phyloP scores from a whole-genome alignment of 1,284 basidiomycete genomes.

The Malassezia arunalokei region DNA sequence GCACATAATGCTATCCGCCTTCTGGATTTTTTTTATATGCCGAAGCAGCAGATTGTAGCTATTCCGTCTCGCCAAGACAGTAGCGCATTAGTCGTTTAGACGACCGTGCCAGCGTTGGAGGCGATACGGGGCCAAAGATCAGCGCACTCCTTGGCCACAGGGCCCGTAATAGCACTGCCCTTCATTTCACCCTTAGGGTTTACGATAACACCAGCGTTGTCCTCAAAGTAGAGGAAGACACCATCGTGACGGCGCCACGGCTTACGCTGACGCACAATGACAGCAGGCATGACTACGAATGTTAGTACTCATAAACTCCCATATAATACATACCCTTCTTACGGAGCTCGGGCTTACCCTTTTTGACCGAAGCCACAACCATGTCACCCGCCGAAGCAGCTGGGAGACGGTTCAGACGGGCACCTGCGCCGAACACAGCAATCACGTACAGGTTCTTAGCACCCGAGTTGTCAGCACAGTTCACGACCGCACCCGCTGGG shows the following conservation, averaged over 20 bases:
- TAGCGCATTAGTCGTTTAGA: constrained; percentile 49
- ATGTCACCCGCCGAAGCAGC: constrained; percentile 97
- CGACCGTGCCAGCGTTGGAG: constrained; percentile 95
- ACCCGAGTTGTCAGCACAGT: constrained; percentile 99
- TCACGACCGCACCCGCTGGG: constrained; percentile 94
- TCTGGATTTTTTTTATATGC: too few relatives aligned
- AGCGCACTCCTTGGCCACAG: constrained; percentile 92
- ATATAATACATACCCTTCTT: constrained; percentile 75
- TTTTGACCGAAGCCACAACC: constrained; percentile 98
- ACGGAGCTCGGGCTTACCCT: constrained; percentile 98
- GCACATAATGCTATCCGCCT: too few relatives aligned
- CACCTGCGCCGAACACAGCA: constrained; percentile 82
- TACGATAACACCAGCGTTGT: constrained; percentile 46
- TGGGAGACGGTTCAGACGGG: constrained; percentile 90
- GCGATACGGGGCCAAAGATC: constrained; percentile 98
- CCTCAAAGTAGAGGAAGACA: constrained; percentile 97
- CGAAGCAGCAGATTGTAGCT: too few relatives aligned
- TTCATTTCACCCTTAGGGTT: constrained; percentile 99
- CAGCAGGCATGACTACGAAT: constrained; percentile 76
- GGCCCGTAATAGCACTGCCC: constrained; percentile 83
- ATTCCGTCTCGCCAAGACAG: too few relatives aligned
- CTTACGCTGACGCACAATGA: constrained; percentile 95
- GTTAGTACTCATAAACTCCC: not conserved
- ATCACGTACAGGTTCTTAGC: constrained; percentile 90
- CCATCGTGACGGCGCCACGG: constrained; percentile 95